These are phyloP conservation scores for Endocladia muricata DNA, from an alignment of 31 red algal species.

Conservation along the genomic window DNA sequence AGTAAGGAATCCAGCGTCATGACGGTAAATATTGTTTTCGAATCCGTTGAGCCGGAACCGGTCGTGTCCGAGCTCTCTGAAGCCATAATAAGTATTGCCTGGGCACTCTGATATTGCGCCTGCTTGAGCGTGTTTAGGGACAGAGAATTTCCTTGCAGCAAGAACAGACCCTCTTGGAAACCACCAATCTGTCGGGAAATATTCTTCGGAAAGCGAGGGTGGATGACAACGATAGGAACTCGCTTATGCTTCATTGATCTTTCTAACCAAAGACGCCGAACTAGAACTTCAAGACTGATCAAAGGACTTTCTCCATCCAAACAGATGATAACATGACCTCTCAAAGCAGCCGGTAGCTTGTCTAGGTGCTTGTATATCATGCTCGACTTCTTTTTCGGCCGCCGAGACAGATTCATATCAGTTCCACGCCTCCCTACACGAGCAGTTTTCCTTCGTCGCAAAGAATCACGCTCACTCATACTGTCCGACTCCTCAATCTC, in stretches of 20 bases:
- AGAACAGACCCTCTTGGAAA: slow-evolving; percentile 44
- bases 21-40: slow-evolving; percentile 65
- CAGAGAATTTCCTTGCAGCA: slow-evolving; percentile 69
- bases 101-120: slow-evolving; percentile 72
- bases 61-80: slow-evolving; percentile 43
- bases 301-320: slow-evolving; percentile 65
- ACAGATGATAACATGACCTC: slow-evolving; percentile 74
- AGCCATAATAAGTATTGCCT: slow-evolving; percentile 66
- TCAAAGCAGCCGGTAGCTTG: slow-evolving; percentile 63
- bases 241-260: slow-evolving; percentile 35
- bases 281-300: slow-evolving; percentile 45
- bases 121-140: slow-evolving; percentile 66
- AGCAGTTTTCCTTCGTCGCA: not conserved
- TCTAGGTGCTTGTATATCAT: slow-evolving; percentile 47
- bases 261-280: slow-evolving; percentile 57
- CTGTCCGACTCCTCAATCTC: not conserved
- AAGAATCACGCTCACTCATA: not conserved
- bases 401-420: too few relatives aligned
- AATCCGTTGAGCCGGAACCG: slow-evolving; percentile 57
- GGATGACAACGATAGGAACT: slow-evolving; percentile 64
- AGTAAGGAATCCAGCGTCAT: slow-evolving; percentile 74
- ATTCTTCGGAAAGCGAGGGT: slow-evolving; percentile 71
- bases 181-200: slow-evolving; percentile 35
- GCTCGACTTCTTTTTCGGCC: not conserved
- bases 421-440: too few relatives aligned